These are phyloP conservation scores for Cyphellophora attinorum DNA, from an alignment of 2,329 filamentous ascomycete species.

Conservation along the genomic window DNA sequence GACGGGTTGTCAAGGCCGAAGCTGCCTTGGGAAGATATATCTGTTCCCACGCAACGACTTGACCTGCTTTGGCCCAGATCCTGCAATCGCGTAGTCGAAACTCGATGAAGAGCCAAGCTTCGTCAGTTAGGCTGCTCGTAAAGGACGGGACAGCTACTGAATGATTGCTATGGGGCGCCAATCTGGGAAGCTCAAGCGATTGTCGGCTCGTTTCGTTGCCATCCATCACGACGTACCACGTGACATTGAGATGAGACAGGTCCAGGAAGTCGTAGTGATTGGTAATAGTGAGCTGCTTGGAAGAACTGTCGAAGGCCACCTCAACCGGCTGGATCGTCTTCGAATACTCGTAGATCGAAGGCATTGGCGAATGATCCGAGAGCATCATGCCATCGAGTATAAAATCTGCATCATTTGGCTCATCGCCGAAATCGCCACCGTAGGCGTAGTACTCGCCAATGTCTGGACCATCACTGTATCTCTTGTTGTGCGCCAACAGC, in stretches of 20 bases:
- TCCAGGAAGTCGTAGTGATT: slow-evolving; percentile 14
- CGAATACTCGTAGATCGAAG: slow-evolving; percentile 48
- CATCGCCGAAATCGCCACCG: slow-evolving; percentile 54
- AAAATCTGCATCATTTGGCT: slow-evolving; percentile 51
- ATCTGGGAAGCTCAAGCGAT: slow-evolving; percentile 24
- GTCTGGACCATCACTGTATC: slow-evolving; percentile 1
- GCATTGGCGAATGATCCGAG: slow-evolving; percentile 46
- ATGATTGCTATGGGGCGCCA: slow-evolving; percentile 22
- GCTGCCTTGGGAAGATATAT: background rate
- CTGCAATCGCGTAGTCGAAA: slow-evolving; percentile 8
- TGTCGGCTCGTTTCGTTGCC: slow-evolving; percentile 17
- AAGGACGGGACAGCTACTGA: background rate
- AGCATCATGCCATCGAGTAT: slow-evolving; percentile 52
- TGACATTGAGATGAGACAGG: slow-evolving; percentile 9
- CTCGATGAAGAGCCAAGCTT: slow-evolving; percentile 11
- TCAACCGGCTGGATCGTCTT: slow-evolving; percentile 49
- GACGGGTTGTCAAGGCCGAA: slow-evolving; percentile 1
- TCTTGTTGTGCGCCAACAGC: slow-evolving; percentile 23
- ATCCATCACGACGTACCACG: slow-evolving; percentile 37
- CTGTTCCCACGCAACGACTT: slow-evolving; percentile 13
- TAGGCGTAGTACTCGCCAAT: slow-evolving; percentile 46
- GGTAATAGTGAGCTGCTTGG: slow-evolving; percentile 29
- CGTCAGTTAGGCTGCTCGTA: slow-evolving; percentile 24
- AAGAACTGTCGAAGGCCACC: slow-evolving; percentile 37
- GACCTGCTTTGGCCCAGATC: slow-evolving; percentile 13